Evolutionary conservation across 148 eudicot species (phyloP).

Genomic region (Heliamphora exappendiculata): DNA sequence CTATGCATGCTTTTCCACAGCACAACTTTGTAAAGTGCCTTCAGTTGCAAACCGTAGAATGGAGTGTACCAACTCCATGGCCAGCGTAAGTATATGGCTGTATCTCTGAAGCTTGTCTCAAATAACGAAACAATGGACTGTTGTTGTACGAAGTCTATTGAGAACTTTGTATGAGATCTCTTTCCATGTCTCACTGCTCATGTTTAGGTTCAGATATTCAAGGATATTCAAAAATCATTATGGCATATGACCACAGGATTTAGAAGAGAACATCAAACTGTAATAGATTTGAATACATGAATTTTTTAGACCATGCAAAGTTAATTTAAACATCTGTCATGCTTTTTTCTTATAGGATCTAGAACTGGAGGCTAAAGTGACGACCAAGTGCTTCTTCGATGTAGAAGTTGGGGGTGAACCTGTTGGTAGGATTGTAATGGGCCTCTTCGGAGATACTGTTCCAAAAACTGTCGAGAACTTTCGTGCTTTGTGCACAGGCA

Average conservation of each 20-base stretch:
- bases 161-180: background rate
- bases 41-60: slow-evolving; percentile 16
- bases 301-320: background rate
- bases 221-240: background rate
- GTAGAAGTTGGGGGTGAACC: slow-evolving; percentile 36
- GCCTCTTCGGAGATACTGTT: slow-evolving; percentile 39
- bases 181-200: background rate
- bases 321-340: background rate
- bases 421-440: slow-evolving; percentile 36
- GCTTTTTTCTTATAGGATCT: slow-evolving; percentile 16
- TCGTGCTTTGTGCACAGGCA: slow-evolving; percentile 39
- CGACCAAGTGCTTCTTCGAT: slow-evolving; percentile 31
- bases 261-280: background rate
- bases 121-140: background rate
- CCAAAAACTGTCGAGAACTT: slow-evolving; percentile 47
- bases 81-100: slow-evolving; percentile 15
- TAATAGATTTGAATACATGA: background rate
- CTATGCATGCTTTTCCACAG: background rate
- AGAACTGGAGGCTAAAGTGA: slow-evolving; percentile 29
- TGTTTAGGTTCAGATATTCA: background rate
- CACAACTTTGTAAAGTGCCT: slow-evolving; percentile 12
- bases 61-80: slow-evolving; percentile 20
- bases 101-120: background rate
- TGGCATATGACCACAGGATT: background rate
- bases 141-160: background rate